phyloP scores from a whole-genome alignment of 2,329 filamentous ascomycete species.

The Aspergillus sp. region DNA sequence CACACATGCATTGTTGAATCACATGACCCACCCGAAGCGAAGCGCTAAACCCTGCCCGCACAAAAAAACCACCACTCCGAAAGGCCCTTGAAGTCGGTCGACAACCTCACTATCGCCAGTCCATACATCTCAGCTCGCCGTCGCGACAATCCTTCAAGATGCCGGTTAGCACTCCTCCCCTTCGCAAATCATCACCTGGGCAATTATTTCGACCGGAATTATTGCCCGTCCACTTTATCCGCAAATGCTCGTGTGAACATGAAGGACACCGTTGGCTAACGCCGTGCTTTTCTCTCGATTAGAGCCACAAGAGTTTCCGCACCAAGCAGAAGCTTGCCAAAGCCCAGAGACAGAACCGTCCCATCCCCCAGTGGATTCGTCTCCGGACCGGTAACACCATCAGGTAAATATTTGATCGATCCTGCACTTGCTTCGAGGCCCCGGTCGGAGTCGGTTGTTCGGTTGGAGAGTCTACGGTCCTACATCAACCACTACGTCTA shows the following conservation, averaged over 20 bases:
- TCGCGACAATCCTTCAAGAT: slow-evolving; percentile 52
- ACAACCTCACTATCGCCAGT: slow-evolving; percentile 33
- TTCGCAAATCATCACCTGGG: neutral
- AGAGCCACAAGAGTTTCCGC: slow-evolving; percentile 99
- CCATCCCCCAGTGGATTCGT: slow-evolving; percentile 99
- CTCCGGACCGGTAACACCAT: slow-evolving; percentile 99
- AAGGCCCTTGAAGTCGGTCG: slow-evolving; percentile 28
- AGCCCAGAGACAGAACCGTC: slow-evolving; percentile 99
- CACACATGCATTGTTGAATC: slow-evolving; percentile 12
- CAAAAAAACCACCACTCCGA: slow-evolving; percentile 35
- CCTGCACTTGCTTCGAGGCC: neutral
- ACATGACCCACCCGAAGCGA: slow-evolving; percentile 40
- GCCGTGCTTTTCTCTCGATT: slow-evolving; percentile 17
- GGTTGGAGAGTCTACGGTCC: neutral
- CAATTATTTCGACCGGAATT: too few species aligned
- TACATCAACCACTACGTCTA: neutral
- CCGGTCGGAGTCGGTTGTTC: neutral
- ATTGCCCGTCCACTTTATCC: too few species aligned
- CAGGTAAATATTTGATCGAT: slow-evolving; percentile 67
- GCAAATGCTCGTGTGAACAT: neutral
- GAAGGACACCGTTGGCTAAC: slow-evolving; percentile 10
- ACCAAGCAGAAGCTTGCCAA: slow-evolving; percentile 99
- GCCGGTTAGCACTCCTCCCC: slow-evolving; percentile 47
- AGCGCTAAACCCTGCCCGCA: slow-evolving; percentile 42
- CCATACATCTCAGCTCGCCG: slow-evolving; percentile 39